phyloP scores from a whole-genome alignment of 2,329 filamentous ascomycete genomes.

The Hypoxylon sp. region DNA sequence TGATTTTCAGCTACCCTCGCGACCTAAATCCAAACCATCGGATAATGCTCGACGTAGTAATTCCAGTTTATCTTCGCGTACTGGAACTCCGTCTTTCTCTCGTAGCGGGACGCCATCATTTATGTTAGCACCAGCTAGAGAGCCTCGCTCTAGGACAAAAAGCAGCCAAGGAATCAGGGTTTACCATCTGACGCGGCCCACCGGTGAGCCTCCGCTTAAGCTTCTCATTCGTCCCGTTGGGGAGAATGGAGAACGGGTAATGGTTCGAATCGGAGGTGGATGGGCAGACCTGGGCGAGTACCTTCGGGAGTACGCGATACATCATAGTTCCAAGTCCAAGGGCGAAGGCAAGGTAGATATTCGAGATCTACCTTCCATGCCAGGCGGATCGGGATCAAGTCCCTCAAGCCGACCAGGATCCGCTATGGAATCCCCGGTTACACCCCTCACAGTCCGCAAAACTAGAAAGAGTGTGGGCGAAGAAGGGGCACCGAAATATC shows the following conservation, averaged over 20 bases:
- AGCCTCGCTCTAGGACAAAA: constrained; percentile 63
- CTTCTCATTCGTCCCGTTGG: constrained; percentile 94
- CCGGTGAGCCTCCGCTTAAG: constrained; percentile 90
- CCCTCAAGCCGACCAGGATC: constrained; percentile 61
- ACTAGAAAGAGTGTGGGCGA: constrained; percentile 64
- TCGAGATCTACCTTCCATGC: constrained; percentile 62
- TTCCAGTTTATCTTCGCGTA: constrained; percentile 64
- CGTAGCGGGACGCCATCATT: constrained; percentile 73
- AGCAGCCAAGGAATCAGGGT: constrained; percentile 83
- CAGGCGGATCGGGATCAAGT: constrained; percentile 58
- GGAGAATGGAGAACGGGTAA: constrained; percentile 90
- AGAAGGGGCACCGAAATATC: constrained; percentile 53
- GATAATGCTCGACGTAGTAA: constrained; percentile 64
- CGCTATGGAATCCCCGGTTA: constrained; percentile 58
- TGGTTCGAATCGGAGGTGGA: constrained; percentile 98
- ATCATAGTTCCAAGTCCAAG: constrained; percentile 83
- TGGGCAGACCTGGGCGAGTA: constrained; percentile 98
- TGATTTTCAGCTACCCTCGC: constrained; percentile 66
- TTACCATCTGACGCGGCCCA: constrained; percentile 89
- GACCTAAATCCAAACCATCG: constrained; percentile 61
- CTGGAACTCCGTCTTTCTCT: constrained; percentile 55
- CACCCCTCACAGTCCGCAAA: constrained; percentile 70
- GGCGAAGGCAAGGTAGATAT: constrained; percentile 72
- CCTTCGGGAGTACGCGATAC: constrained; percentile 90
- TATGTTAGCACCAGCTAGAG: constrained; percentile 74